Percentiles rank a stretch among this genome's conserved stretches.
phyloP scores from a whole-genome alignment of 2,329 filamentous ascomycete genomes.

The Knufia petricola region DNA sequence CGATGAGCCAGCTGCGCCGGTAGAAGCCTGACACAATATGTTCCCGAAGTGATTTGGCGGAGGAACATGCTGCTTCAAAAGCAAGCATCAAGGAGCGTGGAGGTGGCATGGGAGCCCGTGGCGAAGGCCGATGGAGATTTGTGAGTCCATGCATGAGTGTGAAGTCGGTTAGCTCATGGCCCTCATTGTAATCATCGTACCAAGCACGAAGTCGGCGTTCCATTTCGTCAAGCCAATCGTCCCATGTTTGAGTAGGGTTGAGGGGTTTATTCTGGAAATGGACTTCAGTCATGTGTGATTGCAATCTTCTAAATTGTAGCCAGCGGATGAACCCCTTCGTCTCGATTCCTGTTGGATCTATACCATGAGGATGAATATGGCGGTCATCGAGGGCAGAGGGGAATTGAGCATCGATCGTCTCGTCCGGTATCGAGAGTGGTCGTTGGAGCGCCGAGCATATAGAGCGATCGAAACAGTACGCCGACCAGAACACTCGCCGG shows the following conservation, averaged over 20 bases:
- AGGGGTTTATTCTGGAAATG: conserved; percentile 24
- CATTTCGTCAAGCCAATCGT: conserved; percentile 24
- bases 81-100: conserved; percentile 23
- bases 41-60: conserved; percentile 21
- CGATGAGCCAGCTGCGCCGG: conserved; percentile 23
- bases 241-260: conserved; percentile 22
- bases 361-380: conserved; percentile 21
- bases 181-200: conserved; percentile 23
- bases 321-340: conserved; percentile 23
- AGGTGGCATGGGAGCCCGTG: conserved; percentile 20
- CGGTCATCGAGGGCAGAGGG: conserved; percentile 22
- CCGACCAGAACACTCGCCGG: conserved; percentile 23
- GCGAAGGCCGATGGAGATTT: conserved; percentile 24
- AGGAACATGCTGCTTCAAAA: conserved; percentile 23
- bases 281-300: conserved; percentile 25
- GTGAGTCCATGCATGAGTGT: conserved; percentile 22
- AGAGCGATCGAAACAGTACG: conserved; percentile 24
- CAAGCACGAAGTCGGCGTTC: conserved; percentile 21
- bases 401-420: conserved; percentile 23
- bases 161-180: conserved; percentile 22
- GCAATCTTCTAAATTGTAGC: conserved; percentile 22
- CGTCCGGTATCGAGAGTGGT: conserved; percentile 24
- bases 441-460: conserved; percentile 24
- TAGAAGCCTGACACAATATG: conserved; percentile 24
- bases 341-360: conserved; percentile 20